A percentile compares a stretch with the other conserved stretches of the same genome.
Evolutionary conservation across 345 rosid genomes (phyloP).

Genomic region (Camelina laxa): DNA sequence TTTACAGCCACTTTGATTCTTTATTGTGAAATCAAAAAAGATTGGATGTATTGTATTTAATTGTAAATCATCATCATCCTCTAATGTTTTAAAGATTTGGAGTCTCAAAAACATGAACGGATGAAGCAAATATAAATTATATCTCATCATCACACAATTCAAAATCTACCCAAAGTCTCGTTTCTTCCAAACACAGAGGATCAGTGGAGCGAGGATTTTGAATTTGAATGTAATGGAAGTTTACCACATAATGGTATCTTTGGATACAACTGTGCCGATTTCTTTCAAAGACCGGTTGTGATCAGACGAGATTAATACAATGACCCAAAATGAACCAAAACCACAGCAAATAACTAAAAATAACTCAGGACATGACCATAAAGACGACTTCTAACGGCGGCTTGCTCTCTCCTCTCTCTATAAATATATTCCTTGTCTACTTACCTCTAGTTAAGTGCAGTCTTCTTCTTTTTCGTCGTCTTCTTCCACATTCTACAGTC

Average conservation of each 20-base stretch:
- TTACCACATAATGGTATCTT: slow-evolving; percentile 25
- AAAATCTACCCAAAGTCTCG: too few species aligned
- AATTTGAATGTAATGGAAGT: slow-evolving; percentile 21
- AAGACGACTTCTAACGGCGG: slow-evolving; percentile 38
- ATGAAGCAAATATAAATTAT: too few species aligned
- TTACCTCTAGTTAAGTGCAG: slow-evolving; percentile 43
- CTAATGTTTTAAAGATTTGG: too few species aligned
- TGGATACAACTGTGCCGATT: slow-evolving; percentile 20
- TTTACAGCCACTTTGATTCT: too few species aligned
- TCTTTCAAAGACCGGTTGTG: slow-evolving; percentile 28
- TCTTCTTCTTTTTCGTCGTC: slow-evolving; percentile 28
- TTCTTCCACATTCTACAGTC: slow-evolving; percentile 54
- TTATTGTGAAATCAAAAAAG: too few species aligned
- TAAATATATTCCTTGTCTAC: slow-evolving; percentile 38
- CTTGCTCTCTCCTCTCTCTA: slow-evolving; percentile 6
- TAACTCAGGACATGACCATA: slow-evolving; percentile 23
- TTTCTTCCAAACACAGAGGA: background rate
- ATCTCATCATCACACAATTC: too few species aligned
- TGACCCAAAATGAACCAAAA: slow-evolving; percentile 26
- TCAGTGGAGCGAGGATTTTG: slow-evolving; percentile 3
- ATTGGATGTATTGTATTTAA: too few species aligned
- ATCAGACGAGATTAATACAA: slow-evolving; percentile 36
- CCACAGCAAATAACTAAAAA: slow-evolving; percentile 27
- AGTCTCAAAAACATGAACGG: too few species aligned
- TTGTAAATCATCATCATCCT: too few species aligned